Conservation (phyloP, 306 rosid genomes). For the Rosa lucieae region DNA sequence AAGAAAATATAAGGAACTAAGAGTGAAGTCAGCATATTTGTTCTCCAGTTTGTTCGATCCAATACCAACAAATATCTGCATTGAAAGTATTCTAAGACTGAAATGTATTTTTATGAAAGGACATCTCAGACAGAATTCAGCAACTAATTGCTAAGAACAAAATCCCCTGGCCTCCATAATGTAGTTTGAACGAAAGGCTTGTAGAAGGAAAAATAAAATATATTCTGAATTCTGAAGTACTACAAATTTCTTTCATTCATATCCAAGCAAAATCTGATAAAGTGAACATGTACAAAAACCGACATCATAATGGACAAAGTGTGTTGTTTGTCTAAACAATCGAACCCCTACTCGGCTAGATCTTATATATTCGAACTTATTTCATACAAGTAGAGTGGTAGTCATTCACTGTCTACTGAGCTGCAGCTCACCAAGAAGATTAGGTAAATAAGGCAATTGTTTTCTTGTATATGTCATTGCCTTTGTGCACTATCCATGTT, state of each 20-base stretch:
- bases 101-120: not conserved
- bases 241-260: not conserved
- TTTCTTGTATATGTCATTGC: not conserved
- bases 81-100: not conserved
- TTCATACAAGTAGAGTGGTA: not conserved
- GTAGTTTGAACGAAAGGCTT: not conserved
- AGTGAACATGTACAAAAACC: not conserved
- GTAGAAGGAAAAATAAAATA: not conserved
- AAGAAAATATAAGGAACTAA: constrained; percentile 87
- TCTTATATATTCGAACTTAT: not conserved
- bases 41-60: constrained; percentile 94
- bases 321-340: not conserved
- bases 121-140: not conserved
- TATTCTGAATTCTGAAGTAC: not conserved
- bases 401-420: not conserved
- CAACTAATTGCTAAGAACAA: not conserved
- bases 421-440: not conserved
- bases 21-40: constrained; percentile 81
- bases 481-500: not conserved
- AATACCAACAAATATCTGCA: constrained; percentile 74
- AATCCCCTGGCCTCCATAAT: not conserved
- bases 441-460: not conserved
- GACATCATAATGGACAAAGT: not conserved
- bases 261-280: not conserved
- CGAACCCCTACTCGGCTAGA: not conserved